Evolutionary conservation across 2,329 filamentous ascomycete genomes (phyloP).

Genomic region (Exophiala sp.): DNA sequence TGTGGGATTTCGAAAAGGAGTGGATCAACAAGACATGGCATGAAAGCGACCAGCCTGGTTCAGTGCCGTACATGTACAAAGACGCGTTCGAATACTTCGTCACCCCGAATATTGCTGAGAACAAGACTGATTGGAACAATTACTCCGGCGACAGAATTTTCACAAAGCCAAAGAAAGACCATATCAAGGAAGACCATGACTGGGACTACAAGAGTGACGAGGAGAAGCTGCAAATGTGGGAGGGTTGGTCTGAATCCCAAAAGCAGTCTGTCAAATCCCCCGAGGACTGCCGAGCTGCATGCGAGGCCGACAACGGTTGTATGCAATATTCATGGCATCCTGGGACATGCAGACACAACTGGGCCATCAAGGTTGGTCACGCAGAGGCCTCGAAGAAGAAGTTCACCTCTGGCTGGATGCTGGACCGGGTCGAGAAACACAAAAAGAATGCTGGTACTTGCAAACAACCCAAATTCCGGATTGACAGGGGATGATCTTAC

Average conservation of each 20-base stretch:
- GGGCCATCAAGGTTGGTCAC: constrained; percentile 16
- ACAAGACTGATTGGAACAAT: constrained; percentile 24
- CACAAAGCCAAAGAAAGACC: constrained; percentile 13
- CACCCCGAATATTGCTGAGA: constrained; percentile 9
- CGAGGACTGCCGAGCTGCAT: constrained; percentile 15
- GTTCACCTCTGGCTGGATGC: constrained; percentile 20
- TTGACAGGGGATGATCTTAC: neutral
- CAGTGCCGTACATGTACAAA: constrained; percentile 18
- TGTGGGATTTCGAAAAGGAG: constrained; percentile 25
- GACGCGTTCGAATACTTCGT: constrained; percentile 22
- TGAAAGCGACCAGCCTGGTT: constrained; percentile 7
- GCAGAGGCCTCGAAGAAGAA: constrained; percentile 9
- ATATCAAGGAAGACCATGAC: constrained; percentile 19
- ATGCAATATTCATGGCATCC: constrained; percentile 22
- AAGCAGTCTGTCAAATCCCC: constrained; percentile 11
- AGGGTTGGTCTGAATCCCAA: constrained; percentile 13
- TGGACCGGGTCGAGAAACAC: constrained; percentile 17
- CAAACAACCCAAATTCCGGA: constrained; percentile 3
- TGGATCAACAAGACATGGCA: constrained; percentile 23
- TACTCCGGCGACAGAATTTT: constrained; percentile 20
- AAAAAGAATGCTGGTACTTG: constrained; percentile 10
- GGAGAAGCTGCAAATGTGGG: constrained; percentile 19
- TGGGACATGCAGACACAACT: constrained; percentile 18
- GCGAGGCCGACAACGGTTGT: constrained; percentile 17
- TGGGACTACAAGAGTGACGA: constrained; percentile 22